Percentiles rank a stretch among this genome's conserved stretches.
Evolutionary conservation across 495 filamentous ascomycete genomes (phyloP).

Genomic region (Hypoxylon intermedium): DNA sequence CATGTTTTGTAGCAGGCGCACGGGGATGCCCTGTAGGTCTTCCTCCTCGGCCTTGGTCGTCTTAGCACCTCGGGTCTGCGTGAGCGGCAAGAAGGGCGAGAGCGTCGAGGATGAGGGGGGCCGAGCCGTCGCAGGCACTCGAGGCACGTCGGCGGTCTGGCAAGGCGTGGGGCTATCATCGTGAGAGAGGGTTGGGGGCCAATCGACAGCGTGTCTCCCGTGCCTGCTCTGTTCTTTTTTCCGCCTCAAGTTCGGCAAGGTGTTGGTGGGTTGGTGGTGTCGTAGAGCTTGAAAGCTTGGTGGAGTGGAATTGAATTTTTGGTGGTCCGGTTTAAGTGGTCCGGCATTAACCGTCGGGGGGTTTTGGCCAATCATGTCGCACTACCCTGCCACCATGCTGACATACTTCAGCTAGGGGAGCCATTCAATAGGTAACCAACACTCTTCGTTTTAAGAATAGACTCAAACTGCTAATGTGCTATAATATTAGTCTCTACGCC

Average conservation of each 20-base stretch:
- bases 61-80: conserved; percentile 59
- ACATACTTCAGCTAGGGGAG: too few species aligned
- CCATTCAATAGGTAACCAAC: too few species aligned
- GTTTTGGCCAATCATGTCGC: conserved; percentile 21
- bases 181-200: conserved; percentile 7
- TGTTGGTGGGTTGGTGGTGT: too few species aligned
- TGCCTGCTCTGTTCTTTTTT: background rate
- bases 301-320: conserved; percentile 23
- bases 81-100: conserved; percentile 13
- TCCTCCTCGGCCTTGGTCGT: conserved; percentile 54
- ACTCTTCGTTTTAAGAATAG: too few species aligned
- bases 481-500: too few species aligned
- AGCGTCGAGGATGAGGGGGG: conserved; percentile 13
- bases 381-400: too few species aligned
- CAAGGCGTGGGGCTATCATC: conserved; percentile 36
- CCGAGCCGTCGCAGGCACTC: conserved; percentile 38
- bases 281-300: conserved; percentile 2
- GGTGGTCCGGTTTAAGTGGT: conserved; percentile 13
- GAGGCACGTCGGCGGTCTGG: conserved; percentile 37
- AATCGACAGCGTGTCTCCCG: conserved; percentile 10
- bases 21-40: conserved; percentile 57
- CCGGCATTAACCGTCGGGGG: conserved; percentile 30
- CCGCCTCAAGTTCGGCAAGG: too few species aligned
- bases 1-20: conserved; percentile 66
- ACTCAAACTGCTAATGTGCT: too few species aligned